Evolutionary conservation across 2,329 filamentous ascomycete genomes (phyloP).

Genomic region (Venturia effusa): DNA sequence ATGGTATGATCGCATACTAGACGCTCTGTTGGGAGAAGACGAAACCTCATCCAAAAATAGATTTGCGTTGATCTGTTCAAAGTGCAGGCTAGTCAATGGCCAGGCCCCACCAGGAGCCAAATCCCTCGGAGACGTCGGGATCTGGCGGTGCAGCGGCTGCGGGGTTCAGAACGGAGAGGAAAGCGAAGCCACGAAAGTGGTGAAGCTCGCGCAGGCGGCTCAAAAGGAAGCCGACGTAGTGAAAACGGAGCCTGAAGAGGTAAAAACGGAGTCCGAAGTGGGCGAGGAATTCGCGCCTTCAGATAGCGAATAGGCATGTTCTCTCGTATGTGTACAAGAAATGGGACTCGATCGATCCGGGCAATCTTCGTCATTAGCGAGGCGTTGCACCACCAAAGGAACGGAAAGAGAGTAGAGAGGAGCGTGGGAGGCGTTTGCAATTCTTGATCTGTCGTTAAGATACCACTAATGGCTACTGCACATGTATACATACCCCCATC

Average conservation of each 20-base stretch:
- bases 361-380: not conserved
- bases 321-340: not conserved
- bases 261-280: not conserved
- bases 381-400: not conserved
- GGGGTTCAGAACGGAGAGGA: conserved; percentile 70
- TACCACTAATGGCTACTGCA: not conserved
- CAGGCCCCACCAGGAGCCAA: conserved; percentile 84
- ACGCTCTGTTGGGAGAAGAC: conserved; percentile 87
- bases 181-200: conserved; percentile 41
- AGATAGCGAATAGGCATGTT: not conserved
- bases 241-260: not conserved
- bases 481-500: not conserved
- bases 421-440: not conserved
- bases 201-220: not conserved
- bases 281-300: conserved; percentile 1
- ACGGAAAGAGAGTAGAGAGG: not conserved
- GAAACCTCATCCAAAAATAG: conserved; percentile 88
- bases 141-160: conserved; percentile 85
- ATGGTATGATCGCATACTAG: conserved; percentile 93
- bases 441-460: not conserved
- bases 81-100: conserved; percentile 84
- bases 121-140: conserved; percentile 65
- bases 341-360: not conserved
- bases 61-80: conserved; percentile 71
- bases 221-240: not conserved